Evolutionary conservation across 2,329 filamentous ascomycete species (phyloP), one percentile per base, ranked within the genome.

Genomic region (Metarhizium album): DNA sequence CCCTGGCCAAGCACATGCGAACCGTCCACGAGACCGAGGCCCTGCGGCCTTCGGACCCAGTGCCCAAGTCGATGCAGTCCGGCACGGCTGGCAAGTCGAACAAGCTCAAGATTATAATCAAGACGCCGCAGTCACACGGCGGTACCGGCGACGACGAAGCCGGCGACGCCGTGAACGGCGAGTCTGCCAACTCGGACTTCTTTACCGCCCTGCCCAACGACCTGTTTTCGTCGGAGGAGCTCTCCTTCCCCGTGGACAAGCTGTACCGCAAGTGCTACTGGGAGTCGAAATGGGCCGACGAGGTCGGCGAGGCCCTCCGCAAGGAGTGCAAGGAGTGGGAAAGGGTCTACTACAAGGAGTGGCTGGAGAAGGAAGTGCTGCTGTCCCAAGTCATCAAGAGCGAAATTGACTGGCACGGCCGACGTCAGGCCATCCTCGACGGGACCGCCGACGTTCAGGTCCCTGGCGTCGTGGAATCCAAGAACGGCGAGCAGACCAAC

Each of bases 11-110:
- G 68, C 93, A 98, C 66, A 97, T 97, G 89, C 86, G 93, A 59
- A 97, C 93, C 16, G 90, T 98, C 37, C 93, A 98, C 72, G 93
- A 98, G 67, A 96, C 91, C 3, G 93, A 98, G 70, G 87, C 89
- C 16, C 76, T 95, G 22, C 83, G 88, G n/a, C 86, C 87, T 4
- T 83, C 80, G 16, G 83, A 90, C 63, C 82, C 85, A 2, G 80
- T 88, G 13, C 82, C 84, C 22, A 86, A 88, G 64, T 82, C 82
- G 52, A 78, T 80, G 72, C 80, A 82, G 59, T 63, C 72, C 2
- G 67, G 61, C 37, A 67, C 62, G 18, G 62, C 65, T 40, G 68
- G 64, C 60, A 77, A 74, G 57, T 68, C 70, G 43, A 72, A 71
- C 53, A 80, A 80, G 57, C 68, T 82, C 37, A 83, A 83, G 60